These are phyloP conservation scores for Wallacemonas sp. DNA, from an alignment of 208 protist species.

Conservation along the genomic window DNA sequence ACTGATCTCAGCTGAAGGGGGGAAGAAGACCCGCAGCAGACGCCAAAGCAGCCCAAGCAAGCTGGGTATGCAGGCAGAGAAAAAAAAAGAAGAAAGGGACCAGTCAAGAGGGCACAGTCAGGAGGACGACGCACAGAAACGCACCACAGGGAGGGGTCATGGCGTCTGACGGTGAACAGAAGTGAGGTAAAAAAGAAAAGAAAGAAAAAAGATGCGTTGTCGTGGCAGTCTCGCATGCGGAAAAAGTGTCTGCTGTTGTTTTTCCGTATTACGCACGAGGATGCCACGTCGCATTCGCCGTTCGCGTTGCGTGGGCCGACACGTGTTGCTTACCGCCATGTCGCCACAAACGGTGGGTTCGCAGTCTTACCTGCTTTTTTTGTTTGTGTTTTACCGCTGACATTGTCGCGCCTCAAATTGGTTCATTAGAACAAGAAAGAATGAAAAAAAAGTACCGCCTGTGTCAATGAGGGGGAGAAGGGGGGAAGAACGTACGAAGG, in stretches of 20 bases:
- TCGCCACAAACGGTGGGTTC: neutral
- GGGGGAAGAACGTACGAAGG: neutral
- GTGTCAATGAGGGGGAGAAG: too few species aligned
- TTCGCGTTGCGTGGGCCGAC: too few species aligned
- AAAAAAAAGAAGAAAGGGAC: neutral
- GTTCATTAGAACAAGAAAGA: neutral
- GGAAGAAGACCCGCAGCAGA: too few species aligned
- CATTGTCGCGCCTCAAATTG: too few species aligned
- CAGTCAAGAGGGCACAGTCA: too few species aligned
- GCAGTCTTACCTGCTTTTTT: neutral
- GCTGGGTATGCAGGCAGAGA: neutral
- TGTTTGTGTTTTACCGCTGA: neutral
- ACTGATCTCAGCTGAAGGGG: neutral
- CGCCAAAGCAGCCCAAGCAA: too few species aligned
- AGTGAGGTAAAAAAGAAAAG: neutral
- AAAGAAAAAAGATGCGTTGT: constrained; percentile 6
- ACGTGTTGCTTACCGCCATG: neutral
- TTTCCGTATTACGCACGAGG: neutral
- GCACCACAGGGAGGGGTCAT: too few species aligned
- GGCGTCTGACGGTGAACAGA: too few species aligned
- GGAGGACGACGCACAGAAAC: too few species aligned
- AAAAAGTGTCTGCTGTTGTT: constrained; percentile 3
- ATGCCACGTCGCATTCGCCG: too few species aligned
- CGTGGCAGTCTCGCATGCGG: neutral
- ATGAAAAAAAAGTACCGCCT: constrained; percentile 5